These are phyloP conservation scores for Brassica hybrid DNA, from an alignment of 441 rosid species.

Conservation along the genomic window DNA sequence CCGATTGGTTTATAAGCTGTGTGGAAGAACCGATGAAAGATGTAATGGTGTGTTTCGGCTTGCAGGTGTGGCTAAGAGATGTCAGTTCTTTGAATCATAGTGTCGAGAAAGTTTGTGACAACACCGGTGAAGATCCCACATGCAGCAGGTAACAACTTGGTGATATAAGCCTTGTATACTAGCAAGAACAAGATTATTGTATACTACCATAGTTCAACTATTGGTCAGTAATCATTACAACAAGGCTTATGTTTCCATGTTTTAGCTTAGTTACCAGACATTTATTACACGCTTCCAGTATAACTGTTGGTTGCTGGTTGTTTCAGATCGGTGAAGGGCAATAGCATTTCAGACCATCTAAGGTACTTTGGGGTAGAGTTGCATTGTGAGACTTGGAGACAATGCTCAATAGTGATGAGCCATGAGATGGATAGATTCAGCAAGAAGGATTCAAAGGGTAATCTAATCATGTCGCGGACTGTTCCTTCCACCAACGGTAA, in stretches of 20 bases:
- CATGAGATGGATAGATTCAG: conserved; percentile 45
- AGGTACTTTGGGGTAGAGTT: conserved; percentile 69
- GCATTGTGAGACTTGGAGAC: conserved; percentile 55
- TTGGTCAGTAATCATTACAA: not conserved
- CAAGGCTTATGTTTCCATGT: conserved; percentile 7
- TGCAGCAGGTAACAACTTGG: conserved; percentile 67
- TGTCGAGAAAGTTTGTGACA: conserved; percentile 79
- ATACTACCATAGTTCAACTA: not conserved
- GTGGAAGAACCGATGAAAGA: not conserved
- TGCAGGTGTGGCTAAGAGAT: conserved; percentile 79
- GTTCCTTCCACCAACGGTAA: conserved; percentile 26
- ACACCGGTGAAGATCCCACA: conserved; percentile 84
- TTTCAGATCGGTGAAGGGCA: conserved; percentile 73
- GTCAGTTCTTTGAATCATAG: conserved; percentile 58
- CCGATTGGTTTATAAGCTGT: not conserved
- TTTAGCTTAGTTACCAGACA: conserved; percentile 1
- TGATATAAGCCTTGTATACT: conserved; percentile 2
- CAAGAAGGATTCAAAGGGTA: conserved; percentile 62
- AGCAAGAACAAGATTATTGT: not conserved
- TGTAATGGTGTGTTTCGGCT: conserved; percentile 11
- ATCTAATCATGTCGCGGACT: conserved; percentile 53
- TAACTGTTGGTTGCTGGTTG: not conserved
- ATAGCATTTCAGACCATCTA: conserved; percentile 75
- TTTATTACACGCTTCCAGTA: not conserved
- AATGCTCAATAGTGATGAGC: conserved; percentile 73